These are phyloP conservation scores for Iodosphaeria phyllophila DNA, from an alignment of 2,329 filamentous ascomycete genomes.

Conservation along the genomic window DNA sequence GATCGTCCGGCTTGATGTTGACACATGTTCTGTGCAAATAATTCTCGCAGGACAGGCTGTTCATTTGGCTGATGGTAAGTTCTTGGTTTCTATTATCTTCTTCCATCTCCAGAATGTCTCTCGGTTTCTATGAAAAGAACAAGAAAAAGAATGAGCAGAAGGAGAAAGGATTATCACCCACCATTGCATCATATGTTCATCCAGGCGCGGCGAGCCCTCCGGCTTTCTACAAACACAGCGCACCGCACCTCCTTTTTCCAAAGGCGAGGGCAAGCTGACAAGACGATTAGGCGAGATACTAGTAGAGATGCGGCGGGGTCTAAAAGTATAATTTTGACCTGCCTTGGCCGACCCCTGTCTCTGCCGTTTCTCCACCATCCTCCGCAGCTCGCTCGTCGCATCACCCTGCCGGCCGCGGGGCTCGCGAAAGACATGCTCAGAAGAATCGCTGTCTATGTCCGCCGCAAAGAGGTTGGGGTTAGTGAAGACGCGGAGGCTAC, in stretches of 20 bases:
- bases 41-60: constrained; percentile 44
- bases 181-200: constrained; percentile 45
- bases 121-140: too few species aligned
- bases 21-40: constrained; percentile 46
- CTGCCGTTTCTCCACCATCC: constrained; percentile 33
- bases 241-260: too few species aligned
- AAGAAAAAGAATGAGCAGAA: constrained; percentile 1
- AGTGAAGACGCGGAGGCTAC: too few species aligned
- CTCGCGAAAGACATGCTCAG: constrained; percentile 37
- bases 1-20: constrained; percentile 35
- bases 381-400: constrained; percentile 40
- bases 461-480: too few species aligned
- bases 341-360: constrained; percentile 14
- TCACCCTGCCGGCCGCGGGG: constrained; percentile 24
- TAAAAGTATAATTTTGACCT: too few species aligned
- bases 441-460: constrained; percentile 37
- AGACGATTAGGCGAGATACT: constrained; percentile 32
- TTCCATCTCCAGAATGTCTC: too few species aligned
- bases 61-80: constrained; percentile 4
- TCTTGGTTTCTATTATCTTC: too few species aligned
- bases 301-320: constrained; percentile 7
- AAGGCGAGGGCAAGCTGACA: too few species aligned
- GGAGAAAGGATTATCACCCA: constrained; percentile 17
- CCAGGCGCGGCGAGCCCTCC: constrained; percentile 18
- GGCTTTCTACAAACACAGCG: constrained; percentile 35